These are phyloP conservation scores for Zasmidium citrigriseum DNA, from an alignment of 2,329 filamentous ascomycete species.

Conservation along the genomic window DNA sequence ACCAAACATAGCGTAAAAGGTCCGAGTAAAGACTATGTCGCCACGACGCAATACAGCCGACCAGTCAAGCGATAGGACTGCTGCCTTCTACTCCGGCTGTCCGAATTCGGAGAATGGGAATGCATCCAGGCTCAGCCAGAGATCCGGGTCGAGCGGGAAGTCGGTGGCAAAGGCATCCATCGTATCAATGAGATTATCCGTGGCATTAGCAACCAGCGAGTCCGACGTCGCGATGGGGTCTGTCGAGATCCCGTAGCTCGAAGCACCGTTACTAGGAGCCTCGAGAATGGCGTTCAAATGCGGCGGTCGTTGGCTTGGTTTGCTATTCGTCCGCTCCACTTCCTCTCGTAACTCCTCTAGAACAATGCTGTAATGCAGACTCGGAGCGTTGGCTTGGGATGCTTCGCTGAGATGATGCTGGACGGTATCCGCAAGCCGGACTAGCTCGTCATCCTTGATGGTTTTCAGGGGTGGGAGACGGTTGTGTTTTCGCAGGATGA, in stretches of 20 bases:
- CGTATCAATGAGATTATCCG: constrained; percentile 3
- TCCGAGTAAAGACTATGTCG: constrained; percentile 71
- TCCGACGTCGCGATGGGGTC: constrained; percentile 1
- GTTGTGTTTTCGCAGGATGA: constrained; percentile 46
- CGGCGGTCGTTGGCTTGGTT: background rate
- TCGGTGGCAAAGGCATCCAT: constrained; percentile 20
- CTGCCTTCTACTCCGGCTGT: constrained; percentile 4
- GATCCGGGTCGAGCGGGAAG: constrained; percentile 30
- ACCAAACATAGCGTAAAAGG: constrained; percentile 68
- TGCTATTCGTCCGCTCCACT: constrained; percentile 30
- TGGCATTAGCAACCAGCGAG: constrained; percentile 3
- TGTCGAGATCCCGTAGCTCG: background rate
- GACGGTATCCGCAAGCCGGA: constrained; percentile 49
- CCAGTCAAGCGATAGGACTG: constrained; percentile 1
- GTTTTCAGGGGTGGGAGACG: constrained; percentile 18
- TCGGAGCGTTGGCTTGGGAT: constrained; percentile 45
- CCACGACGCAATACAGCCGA: constrained; percentile 40
- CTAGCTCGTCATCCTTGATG: constrained; percentile 32
- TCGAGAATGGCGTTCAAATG: constrained; percentile 10
- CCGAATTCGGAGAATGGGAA: constrained; percentile 30
- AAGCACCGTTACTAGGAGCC: background rate
- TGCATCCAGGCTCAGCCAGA: constrained; percentile 33
- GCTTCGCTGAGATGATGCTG: constrained; percentile 47
- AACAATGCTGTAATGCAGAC: constrained; percentile 53
- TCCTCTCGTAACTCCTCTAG: constrained; percentile 54